Conservation (phyloP, 805 yeast genomes). For the Metschnikowia koreensis region DNA sequence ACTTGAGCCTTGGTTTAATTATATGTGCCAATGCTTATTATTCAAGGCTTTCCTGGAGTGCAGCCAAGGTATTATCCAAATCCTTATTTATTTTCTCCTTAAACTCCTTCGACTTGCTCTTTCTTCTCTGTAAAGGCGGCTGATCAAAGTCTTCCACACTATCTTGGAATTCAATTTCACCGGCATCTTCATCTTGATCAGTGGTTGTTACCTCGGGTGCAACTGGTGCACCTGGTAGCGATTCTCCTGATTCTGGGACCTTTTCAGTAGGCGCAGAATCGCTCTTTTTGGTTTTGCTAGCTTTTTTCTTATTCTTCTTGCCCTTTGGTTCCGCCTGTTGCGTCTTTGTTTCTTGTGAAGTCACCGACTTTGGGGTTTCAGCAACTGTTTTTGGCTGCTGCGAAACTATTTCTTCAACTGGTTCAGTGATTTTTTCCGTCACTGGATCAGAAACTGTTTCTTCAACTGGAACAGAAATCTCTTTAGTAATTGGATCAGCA, state of each 20-base stretch:
- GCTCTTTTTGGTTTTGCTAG: background rate
- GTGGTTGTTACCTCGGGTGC: background rate
- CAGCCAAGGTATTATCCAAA: conserved; percentile 36
- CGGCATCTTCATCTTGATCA: conserved; percentile 3
- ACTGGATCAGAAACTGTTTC: background rate
- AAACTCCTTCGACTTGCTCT: conserved; percentile 36
- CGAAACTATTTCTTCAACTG: too few species aligned
- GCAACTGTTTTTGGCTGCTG: background rate
- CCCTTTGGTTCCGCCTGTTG: background rate
- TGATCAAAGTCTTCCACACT: conserved; percentile 14
- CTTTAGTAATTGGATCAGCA: background rate
- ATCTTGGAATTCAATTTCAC: conserved; percentile 21
- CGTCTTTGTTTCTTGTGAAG: background rate
- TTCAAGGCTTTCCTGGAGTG: conserved; percentile 38
- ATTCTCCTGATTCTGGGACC: background rate
- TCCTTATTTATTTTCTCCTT: conserved; percentile 32
- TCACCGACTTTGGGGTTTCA: background rate
- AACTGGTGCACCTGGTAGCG: background rate
- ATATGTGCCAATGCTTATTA: background rate
- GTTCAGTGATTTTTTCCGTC: background rate
- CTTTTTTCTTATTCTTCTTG: conserved; percentile 5
- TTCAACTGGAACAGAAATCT: background rate
- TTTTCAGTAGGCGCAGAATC: background rate
- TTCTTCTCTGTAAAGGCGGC: conserved; percentile 22
- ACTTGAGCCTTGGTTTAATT: too few species aligned